Evolutionary conservation across 2,329 filamentous ascomycete species (phyloP), one percentile per base, ranked within the genome.

Genomic region (Botrytis pseudocinerea): DNA sequence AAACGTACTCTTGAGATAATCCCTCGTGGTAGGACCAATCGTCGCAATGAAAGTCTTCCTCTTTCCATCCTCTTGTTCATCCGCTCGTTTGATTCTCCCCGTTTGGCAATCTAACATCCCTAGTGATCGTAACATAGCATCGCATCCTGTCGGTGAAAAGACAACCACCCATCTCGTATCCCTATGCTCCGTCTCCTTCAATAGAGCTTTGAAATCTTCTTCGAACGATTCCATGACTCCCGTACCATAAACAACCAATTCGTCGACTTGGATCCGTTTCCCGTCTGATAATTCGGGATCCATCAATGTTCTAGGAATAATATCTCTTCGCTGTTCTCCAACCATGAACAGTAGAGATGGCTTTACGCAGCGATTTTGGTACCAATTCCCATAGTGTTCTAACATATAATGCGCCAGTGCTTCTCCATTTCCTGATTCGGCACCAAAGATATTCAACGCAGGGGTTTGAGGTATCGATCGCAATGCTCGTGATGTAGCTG

Each of bases 11-110:
- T 84, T 81, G 62, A 99, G 83, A 82, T 93, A 90, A 77, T 94
- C 90, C 75, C 91, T 87, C 18, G 96, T 99, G 28, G 96, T 99
- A 20, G 96, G 95, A 0, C 96, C 96, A 82, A 99, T 99, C 0
- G 95, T 97, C 22, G 92, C 93, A 74, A 98, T 85, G 75, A 88
- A 90, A 1, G 90, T 91, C 69, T 81, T 85, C 16, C 83, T 83
- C 42, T 81, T 80, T 71, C 70, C 74, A 72, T 16, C 28, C 73
- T 51, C 64, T 71, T 57, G 66, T 8, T 28, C 59, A 25, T 75
- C 48, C 22, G 44, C 68, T 7, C 32, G 48, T 48, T 78, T 78
- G 32, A 80, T 82, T 77, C 81, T 85, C 32, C 83, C 83, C 0
- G 84, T 86, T 28, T 80, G 79, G 8, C 82, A 78, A 72, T 89